Base-by-base conservation (phyloP, 805 yeast genomes). In the Saturnispora dispora region DNA sequence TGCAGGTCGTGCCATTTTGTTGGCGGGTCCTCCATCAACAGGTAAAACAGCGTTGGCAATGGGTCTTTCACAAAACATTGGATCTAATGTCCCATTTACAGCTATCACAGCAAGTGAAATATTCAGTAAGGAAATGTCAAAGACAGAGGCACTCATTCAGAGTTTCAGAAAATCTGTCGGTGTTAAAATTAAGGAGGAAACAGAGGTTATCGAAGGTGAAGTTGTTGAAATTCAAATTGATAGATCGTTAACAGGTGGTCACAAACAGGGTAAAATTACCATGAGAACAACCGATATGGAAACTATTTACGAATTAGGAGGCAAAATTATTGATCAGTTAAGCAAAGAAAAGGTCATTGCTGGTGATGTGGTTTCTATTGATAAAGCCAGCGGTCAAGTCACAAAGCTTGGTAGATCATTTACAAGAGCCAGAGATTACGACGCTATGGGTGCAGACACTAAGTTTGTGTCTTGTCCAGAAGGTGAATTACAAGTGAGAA, bases 1-100 rank as follows among this genome's bases (percentile, higher is more conserved):
- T 83, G 85, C 95, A 48, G 99, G 99, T 28, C 86, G 91, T 63
- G 98, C 96, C n/a, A 82, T 93, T 48, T 70, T 93, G 54, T 75
- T 93, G 50, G 98, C 99, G 0, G 99, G 99, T 48, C 95, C 96
- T 5, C 98, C 99, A 9, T 96, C 98, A 0, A 91, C 98, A 5
- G 99, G 99, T 64, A 93, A 93, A 67, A 93, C 99, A 3, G 99
- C 99, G 1, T 76, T 93, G 61, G 98, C 98, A 0, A 75, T 93
- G 61, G 99, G 97, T 1, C 82, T 93, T 52, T 88, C 97, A 3
- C 98, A 93, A 66, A 96, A 88, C 66, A 75, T 93, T 60, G 99
- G 99, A 4, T 93, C 95, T 39, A 89, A 91, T 64, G 98, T 93
- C 50, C 99, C 99, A 45, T 93, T 93, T 66, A 90, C 96, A 63